phyloP scores from a whole-genome alignment of 2,329 filamentous ascomycete genomes.

The Hymenoscyphus salicellus region DNA sequence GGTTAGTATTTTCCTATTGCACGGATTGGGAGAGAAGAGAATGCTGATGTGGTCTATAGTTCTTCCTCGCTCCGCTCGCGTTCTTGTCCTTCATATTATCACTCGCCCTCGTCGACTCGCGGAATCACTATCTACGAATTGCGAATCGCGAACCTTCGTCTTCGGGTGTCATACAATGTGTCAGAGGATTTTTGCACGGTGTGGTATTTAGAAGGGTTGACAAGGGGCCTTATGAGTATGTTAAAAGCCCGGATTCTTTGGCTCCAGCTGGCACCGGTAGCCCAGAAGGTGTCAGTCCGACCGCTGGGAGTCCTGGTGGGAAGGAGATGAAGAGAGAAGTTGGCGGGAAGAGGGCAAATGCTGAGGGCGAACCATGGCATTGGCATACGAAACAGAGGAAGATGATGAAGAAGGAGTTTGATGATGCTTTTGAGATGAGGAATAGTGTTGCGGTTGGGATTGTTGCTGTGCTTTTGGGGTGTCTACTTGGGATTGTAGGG shows the following conservation, averaged over 20 bases:
- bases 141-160: slow-evolving; percentile 15
- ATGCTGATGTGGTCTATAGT: slow-evolving; percentile 16
- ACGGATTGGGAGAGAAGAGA: not conserved
- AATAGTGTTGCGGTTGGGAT: slow-evolving; percentile 30
- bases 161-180: not conserved
- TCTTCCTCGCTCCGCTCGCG: slow-evolving; percentile 34
- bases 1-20: slow-evolving; percentile 17
- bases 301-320: slow-evolving; percentile 3
- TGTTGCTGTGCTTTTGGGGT: slow-evolving; percentile 12
- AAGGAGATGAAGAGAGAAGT: too few relatives aligned
- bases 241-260: slow-evolving; percentile 19
- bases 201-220: slow-evolving; percentile 20
- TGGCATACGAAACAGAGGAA: slow-evolving; percentile 35
- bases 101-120: slow-evolving; percentile 32
- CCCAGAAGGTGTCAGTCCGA: not conserved
- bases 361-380: slow-evolving; percentile 27
- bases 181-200: slow-evolving; percentile 20
- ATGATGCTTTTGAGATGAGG: slow-evolving; percentile 34
- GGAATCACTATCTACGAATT: slow-evolving; percentile 25
- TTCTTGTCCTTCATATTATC: slow-evolving; percentile 37
- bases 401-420: slow-evolving; percentile 35
- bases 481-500: slow-evolving; percentile 5
- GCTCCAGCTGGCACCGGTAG: not conserved
- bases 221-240: slow-evolving; percentile 27
- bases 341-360: slow-evolving; percentile 10